phyloP scores from a whole-genome alignment of 2,329 filamentous ascomycete genomes.

The Aspergillus ustus region DNA sequence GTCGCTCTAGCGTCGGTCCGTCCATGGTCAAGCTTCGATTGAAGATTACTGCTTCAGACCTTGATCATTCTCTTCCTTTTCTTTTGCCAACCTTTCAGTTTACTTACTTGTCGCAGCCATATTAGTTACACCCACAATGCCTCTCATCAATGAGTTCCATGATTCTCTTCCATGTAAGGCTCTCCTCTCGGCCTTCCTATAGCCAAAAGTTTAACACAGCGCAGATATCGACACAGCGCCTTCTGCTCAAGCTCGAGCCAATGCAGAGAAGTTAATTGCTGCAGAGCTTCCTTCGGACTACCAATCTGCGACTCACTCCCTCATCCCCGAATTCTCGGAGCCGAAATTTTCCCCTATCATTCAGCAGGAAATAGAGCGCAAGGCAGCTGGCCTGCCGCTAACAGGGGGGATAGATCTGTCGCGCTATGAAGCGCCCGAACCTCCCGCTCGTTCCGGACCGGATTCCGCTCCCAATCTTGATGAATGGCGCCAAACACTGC shows the following conservation, averaged over 20 bases:
- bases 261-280: conserved; percentile 71
- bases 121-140: conserved; percentile 55
- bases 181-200: neutral
- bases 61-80: neutral
- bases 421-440: conserved; percentile 80
- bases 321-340: conserved; percentile 58
- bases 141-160: conserved; percentile 70
- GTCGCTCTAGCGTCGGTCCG: too few relatives aligned
- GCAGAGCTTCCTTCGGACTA: conserved; percentile 63
- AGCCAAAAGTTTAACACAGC: conserved; percentile 21
- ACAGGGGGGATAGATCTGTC: conserved; percentile 70
- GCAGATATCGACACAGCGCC: conserved; percentile 81
- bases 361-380: conserved; percentile 68
- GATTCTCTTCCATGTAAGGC: conserved; percentile 80
- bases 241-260: conserved; percentile 62
- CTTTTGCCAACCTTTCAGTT: neutral
- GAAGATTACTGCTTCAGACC: neutral
- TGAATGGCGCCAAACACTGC: conserved; percentile 57
- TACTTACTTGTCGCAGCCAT: too few relatives aligned
- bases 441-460: conserved; percentile 48
- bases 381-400: conserved; percentile 64
- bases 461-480: conserved; percentile 40
- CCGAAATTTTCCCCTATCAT: conserved; percentile 70
- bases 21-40: neutral
- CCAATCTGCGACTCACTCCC: conserved; percentile 59